Evolutionary conservation across 208 protist genomes (phyloP).

Genomic region (Acanthamoeba lenticulata): DNA sequence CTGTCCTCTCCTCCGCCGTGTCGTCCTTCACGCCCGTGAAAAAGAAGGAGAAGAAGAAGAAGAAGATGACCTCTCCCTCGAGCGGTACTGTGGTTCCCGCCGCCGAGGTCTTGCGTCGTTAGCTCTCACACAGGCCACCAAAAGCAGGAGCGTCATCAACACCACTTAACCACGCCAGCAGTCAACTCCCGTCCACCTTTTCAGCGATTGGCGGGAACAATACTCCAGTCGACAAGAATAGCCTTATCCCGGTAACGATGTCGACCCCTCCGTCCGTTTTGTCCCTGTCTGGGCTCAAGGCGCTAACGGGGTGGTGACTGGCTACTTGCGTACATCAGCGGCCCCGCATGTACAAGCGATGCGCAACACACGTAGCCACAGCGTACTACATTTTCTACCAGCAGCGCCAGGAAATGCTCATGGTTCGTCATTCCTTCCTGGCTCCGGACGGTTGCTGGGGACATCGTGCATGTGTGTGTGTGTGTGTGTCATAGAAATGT

Average conservation of each 20-base stretch:
- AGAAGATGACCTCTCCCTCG: too few species aligned
- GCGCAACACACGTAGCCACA: slow-evolving; percentile 59
- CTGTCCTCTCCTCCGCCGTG: not conserved
- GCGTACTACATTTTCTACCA: slow-evolving; percentile 68
- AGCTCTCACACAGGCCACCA: too few species aligned
- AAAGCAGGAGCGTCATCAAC: too few species aligned
- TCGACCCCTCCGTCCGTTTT: not conserved
- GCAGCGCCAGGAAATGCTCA: not conserved
- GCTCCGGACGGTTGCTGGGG: not conserved
- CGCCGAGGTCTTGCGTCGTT: too few species aligned
- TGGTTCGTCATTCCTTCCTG: not conserved
- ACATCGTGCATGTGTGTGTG: not conserved
- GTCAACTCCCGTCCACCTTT: too few species aligned
- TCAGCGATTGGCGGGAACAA: too few species aligned
- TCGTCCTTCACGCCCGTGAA: not conserved
- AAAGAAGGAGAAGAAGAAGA: not conserved
- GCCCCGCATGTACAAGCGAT: slow-evolving; percentile 63
- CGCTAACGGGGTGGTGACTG: too few species aligned
- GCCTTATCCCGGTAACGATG: too few species aligned
- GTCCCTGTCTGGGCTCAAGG: not conserved
- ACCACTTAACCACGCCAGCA: too few species aligned
- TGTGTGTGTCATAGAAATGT: not conserved
- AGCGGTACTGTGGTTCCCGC: too few species aligned
- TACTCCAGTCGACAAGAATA: too few species aligned
- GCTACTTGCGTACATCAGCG: not conserved